phyloP scores from a whole-genome alignment of 73 alveolate species.

The Paramecium sexaurelia region DNA sequence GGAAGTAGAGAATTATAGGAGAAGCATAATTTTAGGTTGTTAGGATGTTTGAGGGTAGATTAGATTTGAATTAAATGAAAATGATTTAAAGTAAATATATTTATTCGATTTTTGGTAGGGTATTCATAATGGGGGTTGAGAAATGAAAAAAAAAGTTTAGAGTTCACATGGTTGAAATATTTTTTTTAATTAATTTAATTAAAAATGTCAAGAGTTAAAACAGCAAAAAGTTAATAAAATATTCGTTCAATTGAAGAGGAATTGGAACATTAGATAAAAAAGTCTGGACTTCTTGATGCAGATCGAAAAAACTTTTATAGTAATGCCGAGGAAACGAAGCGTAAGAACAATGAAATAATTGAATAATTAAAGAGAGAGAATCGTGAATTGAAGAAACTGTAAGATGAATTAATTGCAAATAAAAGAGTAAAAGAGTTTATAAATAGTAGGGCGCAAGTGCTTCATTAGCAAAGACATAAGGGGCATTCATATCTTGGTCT shows the following conservation, averaged over 20 bases:
- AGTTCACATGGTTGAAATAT: neutral
- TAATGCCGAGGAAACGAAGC: conserved; percentile 66
- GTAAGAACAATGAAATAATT: conserved; percentile 60
- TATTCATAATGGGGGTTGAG: neutral
- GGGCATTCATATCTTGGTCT: conserved; percentile 68
- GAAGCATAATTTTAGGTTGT: too few relatives aligned
- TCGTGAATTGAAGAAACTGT: conserved; percentile 51
- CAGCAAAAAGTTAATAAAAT: conserved; percentile 68
- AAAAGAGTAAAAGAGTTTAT: conserved; percentile 47
- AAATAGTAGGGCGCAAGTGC: conserved; percentile 62
- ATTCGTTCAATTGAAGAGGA: conserved; percentile 64
- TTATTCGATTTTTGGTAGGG: too few relatives aligned
- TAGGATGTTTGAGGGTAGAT: too few relatives aligned
- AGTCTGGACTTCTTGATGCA: conserved; percentile 63
- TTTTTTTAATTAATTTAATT: neutral
- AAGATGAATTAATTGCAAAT: conserved; percentile 69
- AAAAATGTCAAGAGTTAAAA: conserved; percentile 49
- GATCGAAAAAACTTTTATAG: conserved; percentile 65
- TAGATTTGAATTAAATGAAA: too few relatives aligned
- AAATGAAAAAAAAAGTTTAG: neutral
- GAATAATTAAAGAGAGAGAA: conserved; percentile 65
- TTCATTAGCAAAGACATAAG: conserved; percentile 63
- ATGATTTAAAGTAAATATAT: too few relatives aligned
- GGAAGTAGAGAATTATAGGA: too few relatives aligned
- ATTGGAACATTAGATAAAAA: conserved; percentile 52